Percentiles rank a stretch among this genome's conserved stretches.
phyloP scores from a whole-genome alignment of 371 early-diverging fungal species.

The Sporodiniella umbellata region DNA sequence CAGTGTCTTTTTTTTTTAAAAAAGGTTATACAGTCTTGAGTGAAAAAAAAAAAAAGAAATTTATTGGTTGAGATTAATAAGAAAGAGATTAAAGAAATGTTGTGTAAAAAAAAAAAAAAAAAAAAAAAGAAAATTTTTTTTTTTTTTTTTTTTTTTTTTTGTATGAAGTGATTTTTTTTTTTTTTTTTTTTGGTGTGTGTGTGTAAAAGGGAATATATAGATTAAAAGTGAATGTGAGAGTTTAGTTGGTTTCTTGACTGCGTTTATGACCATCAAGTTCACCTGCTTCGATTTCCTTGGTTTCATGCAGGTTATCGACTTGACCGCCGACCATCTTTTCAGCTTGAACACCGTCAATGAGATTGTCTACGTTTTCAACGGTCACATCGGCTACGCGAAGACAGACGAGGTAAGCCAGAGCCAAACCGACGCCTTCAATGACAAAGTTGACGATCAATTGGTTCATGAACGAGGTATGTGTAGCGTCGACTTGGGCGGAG shows the following conservation, averaged over 20 bases:
- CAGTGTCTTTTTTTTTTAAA: too few relatives aligned
- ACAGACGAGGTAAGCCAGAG: conserved; percentile 28
- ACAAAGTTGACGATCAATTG: conserved; percentile 26
- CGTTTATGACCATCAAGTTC: not conserved
- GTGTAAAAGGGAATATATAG: too few relatives aligned
- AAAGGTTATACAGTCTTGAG: too few relatives aligned
- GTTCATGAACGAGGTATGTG: conserved; percentile 21
- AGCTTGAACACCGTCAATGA: conserved; percentile 12
- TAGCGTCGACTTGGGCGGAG: conserved; percentile 35
- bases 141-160: too few relatives aligned
- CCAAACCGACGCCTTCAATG: conserved; percentile 24
- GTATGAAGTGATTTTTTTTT: too few relatives aligned
- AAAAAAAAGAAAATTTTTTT: not conserved
- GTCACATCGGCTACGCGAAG: conserved; percentile 35
- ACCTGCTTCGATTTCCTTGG: not conserved
- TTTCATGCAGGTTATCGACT: conserved; percentile 12
- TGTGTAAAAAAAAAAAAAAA: not conserved
- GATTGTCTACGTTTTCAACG: conserved; percentile 31
- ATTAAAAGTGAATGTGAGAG: too few relatives aligned
- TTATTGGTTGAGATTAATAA: too few relatives aligned
- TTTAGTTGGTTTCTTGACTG: too few relatives aligned
- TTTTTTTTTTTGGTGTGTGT: too few relatives aligned
- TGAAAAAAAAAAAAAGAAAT: too few relatives aligned
- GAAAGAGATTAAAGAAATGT: not conserved
- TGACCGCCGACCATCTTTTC: conserved; percentile 31